A percentile compares a stretch with the other conserved stretches of the same genome.
phyloP scores from a whole-genome alignment of 768 basidiomycete species.

The Naganishia kalamii region DNA sequence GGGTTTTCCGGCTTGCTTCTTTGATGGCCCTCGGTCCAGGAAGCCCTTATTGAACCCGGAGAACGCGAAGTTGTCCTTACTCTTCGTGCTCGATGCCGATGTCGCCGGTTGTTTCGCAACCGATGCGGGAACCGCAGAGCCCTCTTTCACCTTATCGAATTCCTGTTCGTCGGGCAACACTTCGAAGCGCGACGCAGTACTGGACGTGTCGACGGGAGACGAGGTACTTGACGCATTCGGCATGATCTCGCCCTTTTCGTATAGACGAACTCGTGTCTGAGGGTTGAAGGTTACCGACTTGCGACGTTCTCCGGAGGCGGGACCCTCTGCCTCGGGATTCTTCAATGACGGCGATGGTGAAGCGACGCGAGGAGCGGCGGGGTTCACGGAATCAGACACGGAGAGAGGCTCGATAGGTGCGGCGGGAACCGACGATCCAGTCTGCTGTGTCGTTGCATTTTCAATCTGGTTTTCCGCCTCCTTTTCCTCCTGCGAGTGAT shows the following conservation, averaged over 20 bases:
- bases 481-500: background rate
- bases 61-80: background rate
- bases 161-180: background rate
- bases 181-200: background rate
- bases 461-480: background rate
- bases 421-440: too few relatives aligned
- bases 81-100: background rate
- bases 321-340: background rate
- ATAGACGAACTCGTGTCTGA: slow-evolving; percentile 2
- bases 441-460: too few relatives aligned
- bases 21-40: background rate
- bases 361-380: too few relatives aligned
- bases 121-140: background rate
- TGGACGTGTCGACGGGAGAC: too few relatives aligned
- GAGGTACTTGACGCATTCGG: background rate
- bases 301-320: background rate
- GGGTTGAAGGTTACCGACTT: slow-evolving; percentile 18
- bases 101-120: background rate
- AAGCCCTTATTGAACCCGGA: slow-evolving; percentile 23
- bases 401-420: too few relatives aligned
- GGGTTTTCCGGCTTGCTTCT: background rate
- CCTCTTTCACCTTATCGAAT: too few relatives aligned
- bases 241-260: slow-evolving; percentile 19
- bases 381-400: too few relatives aligned
- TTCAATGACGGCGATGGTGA: background rate